Percentiles rank a stretch among this genome's conserved stretches.
Conservation (phyloP, 208 protist genomes). For the Leishmania aethiopica region DNA sequence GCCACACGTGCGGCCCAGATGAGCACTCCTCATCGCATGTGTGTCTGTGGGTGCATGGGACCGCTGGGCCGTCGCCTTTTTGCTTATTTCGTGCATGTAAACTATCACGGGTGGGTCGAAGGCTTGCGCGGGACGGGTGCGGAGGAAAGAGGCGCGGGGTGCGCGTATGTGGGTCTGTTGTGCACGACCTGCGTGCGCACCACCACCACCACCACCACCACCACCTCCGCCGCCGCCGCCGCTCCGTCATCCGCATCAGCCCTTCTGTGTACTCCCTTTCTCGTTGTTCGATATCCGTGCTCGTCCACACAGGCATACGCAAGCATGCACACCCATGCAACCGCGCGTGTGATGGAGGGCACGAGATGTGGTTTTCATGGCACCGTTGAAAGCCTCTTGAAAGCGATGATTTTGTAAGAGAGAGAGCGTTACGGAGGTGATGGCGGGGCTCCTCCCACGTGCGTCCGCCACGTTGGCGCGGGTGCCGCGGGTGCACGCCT, state of each 20-base stretch:
- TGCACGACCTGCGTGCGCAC: neutral
- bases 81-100: neutral
- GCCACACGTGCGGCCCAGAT: too few relatives aligned
- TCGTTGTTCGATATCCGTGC: neutral
- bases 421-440: neutral
- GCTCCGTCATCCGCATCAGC: neutral
- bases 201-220: too few relatives aligned
- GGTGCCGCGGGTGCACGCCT: neutral
- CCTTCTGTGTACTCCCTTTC: neutral
- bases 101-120: neutral
- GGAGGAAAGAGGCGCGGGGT: neutral
- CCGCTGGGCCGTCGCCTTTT: neutral
- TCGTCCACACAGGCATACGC: neutral
- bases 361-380: neutral
- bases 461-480: neutral
- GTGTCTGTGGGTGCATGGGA: neutral
- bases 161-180: neutral
- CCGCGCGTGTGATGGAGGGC: too few relatives aligned
- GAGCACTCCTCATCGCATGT: neutral
- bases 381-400: neutral
- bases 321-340: neutral
- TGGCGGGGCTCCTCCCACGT: neutral
- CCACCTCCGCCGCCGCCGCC: neutral
- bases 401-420: neutral
- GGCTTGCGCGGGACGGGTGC: neutral